A percentile compares a stretch with the other conserved stretches of the same genome.
phyloP scores from a whole-genome alignment of 495 filamentous ascomycete genomes.

The Hypoxylon subgilvum region DNA sequence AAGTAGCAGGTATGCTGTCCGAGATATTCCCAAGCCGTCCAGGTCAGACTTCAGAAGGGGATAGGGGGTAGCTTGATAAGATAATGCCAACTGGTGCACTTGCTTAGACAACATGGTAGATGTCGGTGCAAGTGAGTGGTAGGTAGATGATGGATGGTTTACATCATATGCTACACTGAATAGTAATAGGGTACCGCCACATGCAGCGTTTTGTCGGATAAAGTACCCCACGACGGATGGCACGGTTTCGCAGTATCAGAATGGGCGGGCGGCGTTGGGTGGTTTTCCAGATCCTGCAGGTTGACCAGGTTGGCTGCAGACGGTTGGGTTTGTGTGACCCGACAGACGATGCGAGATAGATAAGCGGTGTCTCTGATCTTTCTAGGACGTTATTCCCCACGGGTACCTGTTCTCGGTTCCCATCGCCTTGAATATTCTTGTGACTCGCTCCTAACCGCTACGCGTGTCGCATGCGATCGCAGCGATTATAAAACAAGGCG shows the following conservation, averaged over 20 bases:
- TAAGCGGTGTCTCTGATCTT: conserved; percentile 4
- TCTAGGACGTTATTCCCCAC: too few species aligned
- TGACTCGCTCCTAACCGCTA: background rate
- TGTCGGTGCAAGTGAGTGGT: background rate
- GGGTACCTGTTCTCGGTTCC: too few species aligned
- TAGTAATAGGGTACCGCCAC: conserved; percentile 29
- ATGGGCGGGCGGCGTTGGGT: conserved; percentile 19
- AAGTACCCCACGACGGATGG: conserved; percentile 36
- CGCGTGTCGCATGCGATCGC: background rate
- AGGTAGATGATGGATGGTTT: conserved; percentile 3
- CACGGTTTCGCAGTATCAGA: conserved; percentile 11
- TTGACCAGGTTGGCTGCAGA: conserved; percentile 24
- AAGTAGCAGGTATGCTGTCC: conserved; percentile 38
- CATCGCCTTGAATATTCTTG: too few species aligned
- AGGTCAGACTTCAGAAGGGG: background rate
- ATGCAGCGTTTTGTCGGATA: conserved; percentile 29
- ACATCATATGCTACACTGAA: conserved; percentile 26
- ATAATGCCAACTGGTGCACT: conserved; percentile 1
- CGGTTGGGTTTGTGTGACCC: conserved; percentile 25
- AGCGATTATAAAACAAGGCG: background rate
- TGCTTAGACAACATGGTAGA: conserved; percentile 1
- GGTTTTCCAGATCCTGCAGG: conserved; percentile 36
- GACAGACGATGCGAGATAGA: conserved; percentile 28
- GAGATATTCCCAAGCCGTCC: conserved; percentile 6
- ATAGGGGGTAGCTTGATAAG: background rate